Conservation (phyloP, 1,284 basidiomycete species). For the Serendipita sp. region DNA sequence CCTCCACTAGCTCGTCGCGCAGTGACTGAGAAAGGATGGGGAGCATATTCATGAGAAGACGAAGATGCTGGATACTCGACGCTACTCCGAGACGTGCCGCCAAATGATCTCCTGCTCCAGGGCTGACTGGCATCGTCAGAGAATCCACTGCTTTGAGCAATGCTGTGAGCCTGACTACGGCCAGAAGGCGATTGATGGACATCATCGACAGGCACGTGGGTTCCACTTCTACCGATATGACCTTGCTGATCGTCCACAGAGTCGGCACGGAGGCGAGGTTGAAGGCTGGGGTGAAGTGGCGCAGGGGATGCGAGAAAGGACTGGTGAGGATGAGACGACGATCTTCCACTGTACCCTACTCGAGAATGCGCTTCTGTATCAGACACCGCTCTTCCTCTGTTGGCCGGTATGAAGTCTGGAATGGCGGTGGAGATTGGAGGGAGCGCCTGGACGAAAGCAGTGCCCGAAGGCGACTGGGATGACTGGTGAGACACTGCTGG, state of each 20-base stretch:
- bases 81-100: background rate
- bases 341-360: background rate
- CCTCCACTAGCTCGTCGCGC: background rate
- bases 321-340: background rate
- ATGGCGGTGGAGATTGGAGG: conserved; percentile 1
- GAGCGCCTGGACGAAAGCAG: background rate
- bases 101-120: background rate
- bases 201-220: background rate
- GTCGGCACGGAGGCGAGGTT: background rate
- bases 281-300: conserved; percentile 1
- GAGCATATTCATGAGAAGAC: background rate
- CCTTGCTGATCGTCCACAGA: background rate
- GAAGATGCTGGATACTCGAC: background rate
- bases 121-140: background rate
- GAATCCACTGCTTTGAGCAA: background rate
- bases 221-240: conserved; percentile 1
- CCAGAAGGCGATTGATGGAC: background rate
- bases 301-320: background rate
- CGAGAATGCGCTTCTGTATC: conserved; percentile 3
- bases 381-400: background rate
- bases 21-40: background rate
- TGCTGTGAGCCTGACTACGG: conserved; percentile 7
- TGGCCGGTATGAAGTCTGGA: background rate
- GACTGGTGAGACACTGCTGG: background rate
- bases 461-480: background rate